Percentiles rank a stretch among this genome's conserved stretches.
Evolutionary conservation across 306 rosid species (phyloP).

Genomic region (Lathyrus tuberosus): DNA sequence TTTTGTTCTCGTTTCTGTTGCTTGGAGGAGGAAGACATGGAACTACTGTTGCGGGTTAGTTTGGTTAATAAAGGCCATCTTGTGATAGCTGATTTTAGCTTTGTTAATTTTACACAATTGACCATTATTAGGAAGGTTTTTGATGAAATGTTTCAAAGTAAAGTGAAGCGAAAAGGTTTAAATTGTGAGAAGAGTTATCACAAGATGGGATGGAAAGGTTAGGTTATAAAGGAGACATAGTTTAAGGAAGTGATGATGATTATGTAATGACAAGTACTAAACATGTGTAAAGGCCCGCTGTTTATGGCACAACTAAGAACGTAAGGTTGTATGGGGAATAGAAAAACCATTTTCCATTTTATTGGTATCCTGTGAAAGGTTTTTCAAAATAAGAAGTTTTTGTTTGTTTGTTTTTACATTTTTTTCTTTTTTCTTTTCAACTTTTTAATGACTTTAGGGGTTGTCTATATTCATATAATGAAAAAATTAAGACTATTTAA

Average conservation of each 20-base stretch:
- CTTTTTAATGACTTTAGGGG: too few species aligned
- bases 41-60: slow-evolving; percentile 56
- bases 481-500: too few species aligned
- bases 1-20: too few species aligned
- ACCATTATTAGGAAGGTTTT: slow-evolving; percentile 52
- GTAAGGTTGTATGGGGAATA: slow-evolving; percentile 44
- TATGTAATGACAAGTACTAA: background rate
- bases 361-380: slow-evolving; percentile 32
- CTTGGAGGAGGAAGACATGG: slow-evolving; percentile 28
- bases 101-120: slow-evolving; percentile 63
- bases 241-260: background rate
- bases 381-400: background rate
- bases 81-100: slow-evolving; percentile 81
- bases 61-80: slow-evolving; percentile 77
- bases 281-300: slow-evolving; percentile 70
- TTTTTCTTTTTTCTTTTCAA: too few species aligned
- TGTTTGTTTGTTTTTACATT: too few species aligned
- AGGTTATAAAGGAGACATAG: slow-evolving; percentile 41
- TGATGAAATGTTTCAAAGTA: background rate
- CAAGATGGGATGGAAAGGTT: slow-evolving; percentile 46
- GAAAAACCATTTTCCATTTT: slow-evolving; percentile 48
- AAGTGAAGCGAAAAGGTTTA: background rate
- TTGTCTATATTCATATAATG: too few species aligned
- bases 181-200: slow-evolving; percentile 3
- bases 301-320: slow-evolving; percentile 70